Evolutionary conservation across 2,329 filamentous ascomycete genomes (phyloP).

Genomic region (Westerdykella ornata): DNA sequence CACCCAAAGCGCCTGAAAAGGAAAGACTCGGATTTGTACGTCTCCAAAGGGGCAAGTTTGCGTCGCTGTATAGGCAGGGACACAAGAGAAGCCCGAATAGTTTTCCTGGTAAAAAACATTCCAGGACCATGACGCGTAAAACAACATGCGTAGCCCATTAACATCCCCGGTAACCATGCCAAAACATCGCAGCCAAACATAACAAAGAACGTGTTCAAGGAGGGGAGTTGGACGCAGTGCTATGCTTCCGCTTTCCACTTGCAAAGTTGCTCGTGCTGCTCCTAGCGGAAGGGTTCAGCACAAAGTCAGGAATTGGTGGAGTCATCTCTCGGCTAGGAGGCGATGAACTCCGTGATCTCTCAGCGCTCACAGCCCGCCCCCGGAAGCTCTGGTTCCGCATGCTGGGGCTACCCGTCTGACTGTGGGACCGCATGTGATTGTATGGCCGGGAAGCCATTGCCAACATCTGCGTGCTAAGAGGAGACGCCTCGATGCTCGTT

Average conservation of each 20-base stretch:
- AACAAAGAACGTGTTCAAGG: no score
- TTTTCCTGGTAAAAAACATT: background rate
- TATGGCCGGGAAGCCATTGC: conserved; percentile 31
- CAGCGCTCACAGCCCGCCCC: background rate
- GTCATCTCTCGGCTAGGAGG: conserved; percentile 37
- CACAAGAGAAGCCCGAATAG: background rate
- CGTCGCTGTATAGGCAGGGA: no score
- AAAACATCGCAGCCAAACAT: background rate
- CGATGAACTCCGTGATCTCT: conserved; percentile 24
- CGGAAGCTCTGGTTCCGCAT: conserved; percentile 19
- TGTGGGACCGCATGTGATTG: conserved; percentile 35
- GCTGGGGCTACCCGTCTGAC: conserved; percentile 18
- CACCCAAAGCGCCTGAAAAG: no score
- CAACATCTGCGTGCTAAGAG: conserved; percentile 60
- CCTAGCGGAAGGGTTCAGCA: conserved; percentile 37
- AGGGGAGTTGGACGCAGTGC: background rate
- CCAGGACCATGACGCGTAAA: conserved; percentile 4
- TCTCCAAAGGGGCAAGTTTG: no score
- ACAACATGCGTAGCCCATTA: conserved; percentile 3
- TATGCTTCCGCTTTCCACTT: conserved; percentile 9
- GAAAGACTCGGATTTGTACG: no score
- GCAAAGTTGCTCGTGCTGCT: conserved; percentile 32
- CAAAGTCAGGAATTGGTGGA: conserved; percentile 40
- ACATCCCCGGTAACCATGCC: background rate
- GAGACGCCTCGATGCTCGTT: conserved; percentile 64